Percentiles rank a stretch among this genome's conserved stretches.
phyloP scores from a whole-genome alignment of 768 basidiomycete genomes.

The Clavulina sp. region DNA sequence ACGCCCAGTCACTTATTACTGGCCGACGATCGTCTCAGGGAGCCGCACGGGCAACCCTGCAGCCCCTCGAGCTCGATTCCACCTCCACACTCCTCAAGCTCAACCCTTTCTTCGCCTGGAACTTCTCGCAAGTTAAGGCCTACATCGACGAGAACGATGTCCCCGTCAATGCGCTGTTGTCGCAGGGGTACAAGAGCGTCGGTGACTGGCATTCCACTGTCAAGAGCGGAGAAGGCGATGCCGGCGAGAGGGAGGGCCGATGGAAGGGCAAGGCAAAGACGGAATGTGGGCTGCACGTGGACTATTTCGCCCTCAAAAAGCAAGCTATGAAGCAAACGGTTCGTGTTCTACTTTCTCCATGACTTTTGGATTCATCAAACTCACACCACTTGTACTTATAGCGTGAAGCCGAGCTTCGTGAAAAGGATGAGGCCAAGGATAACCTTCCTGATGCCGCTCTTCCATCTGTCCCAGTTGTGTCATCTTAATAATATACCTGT shows the following conservation, averaged over 20 bases:
- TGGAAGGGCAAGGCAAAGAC: slow-evolving; percentile 84
- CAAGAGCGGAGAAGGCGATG: slow-evolving; percentile 45
- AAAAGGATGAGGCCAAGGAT: slow-evolving; percentile 15
- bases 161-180: slow-evolving; percentile 73
- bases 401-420: slow-evolving; percentile 17
- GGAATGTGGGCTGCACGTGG: slow-evolving; percentile 89
- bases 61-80: slow-evolving; percentile 77
- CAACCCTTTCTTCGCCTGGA: slow-evolving; percentile 86
- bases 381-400: slow-evolving; percentile 1
- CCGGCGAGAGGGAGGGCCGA: slow-evolving; percentile 68
- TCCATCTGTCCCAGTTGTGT: too few relatives aligned
- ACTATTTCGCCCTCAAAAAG: slow-evolving; percentile 54
- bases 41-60: slow-evolving; percentile 62
- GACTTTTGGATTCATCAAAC: background rate
- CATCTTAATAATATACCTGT: too few relatives aligned
- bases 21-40: slow-evolving; percentile 89
- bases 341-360: background rate
- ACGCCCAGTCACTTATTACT: slow-evolving; percentile 81
- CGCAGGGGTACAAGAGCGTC: slow-evolving; percentile 84
- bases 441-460: too few relatives aligned
- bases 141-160: slow-evolving; percentile 71
- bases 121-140: slow-evolving; percentile 63
- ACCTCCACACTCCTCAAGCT: slow-evolving; percentile 87
- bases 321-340: slow-evolving; percentile 19
- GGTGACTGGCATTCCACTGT: slow-evolving; percentile 96